These are phyloP conservation scores for Parmelia sp. DNA, from an alignment of 495 filamentous ascomycete genomes.

Conservation along the genomic window DNA sequence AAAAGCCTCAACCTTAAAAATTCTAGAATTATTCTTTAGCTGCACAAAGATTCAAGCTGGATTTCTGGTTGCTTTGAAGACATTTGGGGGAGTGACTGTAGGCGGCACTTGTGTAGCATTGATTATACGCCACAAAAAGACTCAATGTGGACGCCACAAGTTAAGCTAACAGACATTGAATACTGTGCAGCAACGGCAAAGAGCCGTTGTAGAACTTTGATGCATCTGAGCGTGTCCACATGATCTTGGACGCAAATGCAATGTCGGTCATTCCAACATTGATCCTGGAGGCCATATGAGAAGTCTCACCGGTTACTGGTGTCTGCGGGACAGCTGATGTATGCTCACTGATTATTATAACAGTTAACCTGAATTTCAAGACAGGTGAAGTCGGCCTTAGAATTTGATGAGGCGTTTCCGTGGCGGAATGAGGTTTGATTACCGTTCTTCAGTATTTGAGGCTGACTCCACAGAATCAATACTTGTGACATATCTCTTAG, in stretches of 20 bases:
- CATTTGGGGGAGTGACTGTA: neutral
- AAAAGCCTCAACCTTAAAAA: neutral
- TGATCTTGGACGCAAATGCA: neutral
- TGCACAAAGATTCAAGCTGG: neutral
- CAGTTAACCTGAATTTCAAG: too few relatives aligned
- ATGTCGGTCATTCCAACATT: too few relatives aligned
- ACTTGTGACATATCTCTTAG: neutral
- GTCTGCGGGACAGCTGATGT: too few relatives aligned
- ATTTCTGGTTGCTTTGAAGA: neutral
- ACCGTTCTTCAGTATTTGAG: neutral
- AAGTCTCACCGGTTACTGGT: neutral
- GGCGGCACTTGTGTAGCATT: neutral
- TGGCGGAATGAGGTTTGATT: neutral
- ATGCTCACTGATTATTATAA: too few relatives aligned
- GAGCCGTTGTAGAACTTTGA: neutral
- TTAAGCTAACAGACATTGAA: neutral
- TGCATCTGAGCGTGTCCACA: neutral
- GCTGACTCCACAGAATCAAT: neutral
- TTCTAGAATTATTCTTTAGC: too few relatives aligned
- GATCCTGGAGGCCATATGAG: neutral
- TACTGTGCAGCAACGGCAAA: neutral
- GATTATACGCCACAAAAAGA: neutral
- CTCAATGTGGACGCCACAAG: neutral
- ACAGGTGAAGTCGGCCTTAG: too few relatives aligned
- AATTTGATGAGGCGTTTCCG: neutral